A percentile compares a stretch with the other conserved stretches of the same genome.
phyloP scores from a whole-genome alignment of 192 early-diverging fungal species.

The Ambispora gerdemannii region DNA sequence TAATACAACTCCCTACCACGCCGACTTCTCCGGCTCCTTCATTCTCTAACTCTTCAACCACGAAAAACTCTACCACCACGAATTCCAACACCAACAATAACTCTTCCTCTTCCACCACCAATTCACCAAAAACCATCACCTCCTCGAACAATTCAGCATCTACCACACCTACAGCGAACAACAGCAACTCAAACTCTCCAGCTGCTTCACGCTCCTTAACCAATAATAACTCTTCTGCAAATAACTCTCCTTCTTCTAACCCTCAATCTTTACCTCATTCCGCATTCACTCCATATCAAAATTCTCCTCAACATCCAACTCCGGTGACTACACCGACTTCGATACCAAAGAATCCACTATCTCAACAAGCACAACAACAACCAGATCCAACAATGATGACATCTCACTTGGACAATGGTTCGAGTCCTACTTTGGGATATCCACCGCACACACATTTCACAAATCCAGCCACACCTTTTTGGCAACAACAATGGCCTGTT shows the following conservation, averaged over 20 bases:
- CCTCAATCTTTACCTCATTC: conserved; percentile 1
- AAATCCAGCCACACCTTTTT: conserved; percentile 9
- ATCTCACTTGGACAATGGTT: conserved; percentile 24
- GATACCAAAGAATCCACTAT: neutral
- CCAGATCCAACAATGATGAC: conserved; percentile 18
- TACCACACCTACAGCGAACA: conserved; percentile 10
- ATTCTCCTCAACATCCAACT: conserved; percentile 26
- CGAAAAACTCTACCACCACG: conserved; percentile 10
- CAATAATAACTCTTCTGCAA: neutral
- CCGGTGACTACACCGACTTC: conserved; percentile 22
- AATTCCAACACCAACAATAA: conserved; percentile 4
- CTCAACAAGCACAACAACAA: conserved; percentile 6
- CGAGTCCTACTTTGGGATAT: conserved; percentile 20
- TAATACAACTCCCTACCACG: too few species aligned
- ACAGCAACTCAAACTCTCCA: conserved; percentile 23
- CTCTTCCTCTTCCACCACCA: neutral
- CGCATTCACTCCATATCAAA: conserved; percentile 21
- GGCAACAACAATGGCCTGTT: neutral
- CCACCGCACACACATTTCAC: conserved; percentile 21
- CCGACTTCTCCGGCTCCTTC: conserved; percentile 27
- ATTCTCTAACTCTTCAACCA: conserved; percentile 10
- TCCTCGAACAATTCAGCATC: neutral
- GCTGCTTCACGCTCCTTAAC: conserved; percentile 25
- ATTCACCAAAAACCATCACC: neutral
- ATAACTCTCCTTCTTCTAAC: neutral